A percentile compares a stretch with the other conserved stretches of the same genome.
Conservation (phyloP, 176 grass and related monocot species). For the Hyparrhenia diplandra region DNA sequence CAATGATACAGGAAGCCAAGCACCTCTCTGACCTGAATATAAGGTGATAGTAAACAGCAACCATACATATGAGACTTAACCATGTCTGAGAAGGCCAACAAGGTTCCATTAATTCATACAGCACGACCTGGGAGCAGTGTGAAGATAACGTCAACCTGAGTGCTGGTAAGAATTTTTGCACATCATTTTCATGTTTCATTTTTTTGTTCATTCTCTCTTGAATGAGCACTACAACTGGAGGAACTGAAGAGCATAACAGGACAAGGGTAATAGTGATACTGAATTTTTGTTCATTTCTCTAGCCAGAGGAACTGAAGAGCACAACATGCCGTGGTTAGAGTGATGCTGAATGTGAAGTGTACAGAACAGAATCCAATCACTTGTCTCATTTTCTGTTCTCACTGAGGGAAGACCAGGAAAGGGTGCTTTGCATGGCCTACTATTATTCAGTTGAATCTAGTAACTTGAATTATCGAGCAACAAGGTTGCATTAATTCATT, state of each 20-base stretch:
- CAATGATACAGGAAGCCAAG: background rate
- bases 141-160: background rate
- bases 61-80: background rate
- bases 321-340: background rate
- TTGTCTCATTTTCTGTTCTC: background rate
- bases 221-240: background rate
- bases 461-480: background rate
- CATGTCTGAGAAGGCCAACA: background rate
- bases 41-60: background rate
- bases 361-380: background rate
- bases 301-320: background rate
- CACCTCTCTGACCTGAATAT: background rate
- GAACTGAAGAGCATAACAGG: background rate
- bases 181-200: too few relatives aligned
- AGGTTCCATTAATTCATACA: background rate
- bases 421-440: background rate
- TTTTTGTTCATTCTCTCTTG: too few relatives aligned
- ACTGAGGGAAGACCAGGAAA: background rate
- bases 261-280: background rate
- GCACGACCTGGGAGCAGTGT: too few relatives aligned
- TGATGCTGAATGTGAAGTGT: background rate
- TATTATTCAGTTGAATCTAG: background rate
- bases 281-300: background rate
- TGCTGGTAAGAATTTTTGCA: background rate
- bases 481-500: background rate